Evolutionary conservation across 2,329 filamentous ascomycete genomes (phyloP).

Genomic region (Mycosphaerella arachidis): DNA sequence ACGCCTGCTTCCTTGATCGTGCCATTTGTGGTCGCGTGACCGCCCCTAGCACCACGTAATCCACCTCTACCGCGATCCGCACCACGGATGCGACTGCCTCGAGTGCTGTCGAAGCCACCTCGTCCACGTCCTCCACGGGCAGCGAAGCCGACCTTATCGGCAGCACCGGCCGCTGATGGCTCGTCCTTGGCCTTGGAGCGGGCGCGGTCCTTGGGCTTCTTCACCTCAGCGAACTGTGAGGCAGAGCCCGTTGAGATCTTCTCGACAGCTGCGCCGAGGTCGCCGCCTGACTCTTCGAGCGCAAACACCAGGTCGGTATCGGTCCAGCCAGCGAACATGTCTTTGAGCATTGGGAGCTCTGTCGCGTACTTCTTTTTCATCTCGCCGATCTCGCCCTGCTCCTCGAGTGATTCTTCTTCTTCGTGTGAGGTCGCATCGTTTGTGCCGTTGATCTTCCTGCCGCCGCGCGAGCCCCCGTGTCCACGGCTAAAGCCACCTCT

Average conservation of each 20-base stretch:
- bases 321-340: conserved; percentile 93
- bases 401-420: conserved; percentile 63
- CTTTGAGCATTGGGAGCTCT: conserved; percentile 77
- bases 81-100: conserved; percentile 58
- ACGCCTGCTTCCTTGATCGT: conserved; percentile 54
- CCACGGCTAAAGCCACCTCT: conserved; percentile 61
- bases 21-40: conserved; percentile 57
- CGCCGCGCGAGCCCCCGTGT: conserved; percentile 38
- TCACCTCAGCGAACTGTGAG: conserved; percentile 80
- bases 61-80: conserved; percentile 52
- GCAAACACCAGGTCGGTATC: conserved; percentile 92
- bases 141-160: conserved; percentile 46
- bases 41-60: conserved; percentile 57
- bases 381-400: conserved; percentile 85
- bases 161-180: conserved; percentile 46
- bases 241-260: conserved; percentile 77
- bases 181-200: conserved; percentile 69
- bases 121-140: conserved; percentile 37
- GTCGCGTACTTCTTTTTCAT: conserved; percentile 83
- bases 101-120: conserved; percentile 49
- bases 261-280: conserved; percentile 66
- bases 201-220: conserved; percentile 69
- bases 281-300: conserved; percentile 79
- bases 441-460: conserved; percentile 33
- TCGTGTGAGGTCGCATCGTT: conserved; percentile 66